phyloP scores from a whole-genome alignment of 1,284 basidiomycete species.

The Mycosarcoma maydis region DNA sequence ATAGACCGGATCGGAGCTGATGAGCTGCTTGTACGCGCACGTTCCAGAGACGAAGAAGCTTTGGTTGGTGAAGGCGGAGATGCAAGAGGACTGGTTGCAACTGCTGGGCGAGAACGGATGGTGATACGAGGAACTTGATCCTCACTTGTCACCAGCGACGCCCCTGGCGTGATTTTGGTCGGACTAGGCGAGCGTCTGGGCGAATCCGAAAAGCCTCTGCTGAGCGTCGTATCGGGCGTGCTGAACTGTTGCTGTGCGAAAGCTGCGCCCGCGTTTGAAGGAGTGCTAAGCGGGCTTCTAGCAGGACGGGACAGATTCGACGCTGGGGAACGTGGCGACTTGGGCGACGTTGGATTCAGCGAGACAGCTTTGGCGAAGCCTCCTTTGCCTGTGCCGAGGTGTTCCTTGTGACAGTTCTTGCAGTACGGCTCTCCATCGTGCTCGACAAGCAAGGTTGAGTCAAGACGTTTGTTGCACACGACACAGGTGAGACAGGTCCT shows the following conservation, averaged over 20 bases:
- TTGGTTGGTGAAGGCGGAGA: constrained; percentile 20
- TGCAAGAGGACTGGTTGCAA: constrained; percentile 8
- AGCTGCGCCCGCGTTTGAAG: constrained; percentile 13
- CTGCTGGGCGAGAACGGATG: constrained; percentile 24
- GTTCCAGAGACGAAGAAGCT: constrained; percentile 7
- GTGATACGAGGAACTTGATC: constrained; percentile 34
- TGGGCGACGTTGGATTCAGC: constrained; percentile 50
- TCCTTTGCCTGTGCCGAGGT: constrained; percentile 65
- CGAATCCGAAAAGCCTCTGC: constrained; percentile 6
- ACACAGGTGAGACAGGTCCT: constrained; percentile 64
- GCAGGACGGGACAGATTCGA: constrained; percentile 17
- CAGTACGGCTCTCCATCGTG: constrained; percentile 65
- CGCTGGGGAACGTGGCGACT: constrained; percentile 29
- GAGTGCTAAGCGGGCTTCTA: constrained; percentile 20
- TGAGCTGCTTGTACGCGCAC: constrained; percentile 6
- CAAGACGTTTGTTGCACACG: constrained; percentile 63
- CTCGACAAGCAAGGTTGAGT: constrained; percentile 63
- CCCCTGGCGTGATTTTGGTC: constrained; percentile 33
- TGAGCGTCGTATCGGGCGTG: constrained; percentile 31
- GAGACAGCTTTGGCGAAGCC: constrained; percentile 64
- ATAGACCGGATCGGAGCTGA: constrained; percentile 35
- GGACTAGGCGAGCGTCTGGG: constrained; percentile 39
- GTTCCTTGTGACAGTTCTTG: constrained; percentile 63
- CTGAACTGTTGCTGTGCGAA: constrained; percentile 20
- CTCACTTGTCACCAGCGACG: constrained; percentile 17